Evolutionary conservation across 306 rosid genomes (phyloP).

Genomic region (Dicorynia guianensis): DNA sequence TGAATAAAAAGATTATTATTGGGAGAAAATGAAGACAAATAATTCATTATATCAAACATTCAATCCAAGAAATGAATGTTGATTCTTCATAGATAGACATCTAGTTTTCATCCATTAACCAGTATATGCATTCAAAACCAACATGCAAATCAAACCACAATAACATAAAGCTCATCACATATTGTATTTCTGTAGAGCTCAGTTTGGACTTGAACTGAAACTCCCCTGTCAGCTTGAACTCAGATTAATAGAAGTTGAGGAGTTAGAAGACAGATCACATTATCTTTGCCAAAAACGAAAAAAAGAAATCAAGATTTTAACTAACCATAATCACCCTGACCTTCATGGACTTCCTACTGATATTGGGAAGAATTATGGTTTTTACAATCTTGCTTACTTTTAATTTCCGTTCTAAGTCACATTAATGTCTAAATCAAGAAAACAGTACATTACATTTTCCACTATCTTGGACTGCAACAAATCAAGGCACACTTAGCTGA

Average conservation of each 20-base stretch:
- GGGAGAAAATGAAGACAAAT: neutral
- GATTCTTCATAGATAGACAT: slow-evolving; percentile 3
- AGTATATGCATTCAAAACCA: slow-evolving; percentile 17
- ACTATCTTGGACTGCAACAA: neutral
- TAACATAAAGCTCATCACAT: slow-evolving; percentile 25
- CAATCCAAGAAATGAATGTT: slow-evolving; percentile 11
- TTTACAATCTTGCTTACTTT: neutral
- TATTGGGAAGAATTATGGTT: neutral
- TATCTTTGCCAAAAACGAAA: neutral
- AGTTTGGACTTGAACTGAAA: neutral
- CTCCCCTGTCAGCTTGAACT: neutral
- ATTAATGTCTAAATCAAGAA: slow-evolving; percentile 6
- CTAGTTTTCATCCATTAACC: slow-evolving; percentile 21
- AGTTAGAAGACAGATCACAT: no score
- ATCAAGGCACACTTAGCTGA: neutral
- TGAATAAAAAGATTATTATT: neutral
- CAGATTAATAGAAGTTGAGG: neutral
- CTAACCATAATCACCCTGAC: neutral
- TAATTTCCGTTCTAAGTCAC: neutral
- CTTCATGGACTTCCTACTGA: neutral
- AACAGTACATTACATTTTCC: neutral
- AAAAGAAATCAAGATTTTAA: neutral
- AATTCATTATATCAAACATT: slow-evolving; percentile 24
- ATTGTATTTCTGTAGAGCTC: neutral
- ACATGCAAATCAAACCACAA: slow-evolving; percentile 1